These are phyloP conservation scores for Melanomma pulvis-pyrius DNA, from an alignment of 495 filamentous ascomycete species.

Conservation along the genomic window DNA sequence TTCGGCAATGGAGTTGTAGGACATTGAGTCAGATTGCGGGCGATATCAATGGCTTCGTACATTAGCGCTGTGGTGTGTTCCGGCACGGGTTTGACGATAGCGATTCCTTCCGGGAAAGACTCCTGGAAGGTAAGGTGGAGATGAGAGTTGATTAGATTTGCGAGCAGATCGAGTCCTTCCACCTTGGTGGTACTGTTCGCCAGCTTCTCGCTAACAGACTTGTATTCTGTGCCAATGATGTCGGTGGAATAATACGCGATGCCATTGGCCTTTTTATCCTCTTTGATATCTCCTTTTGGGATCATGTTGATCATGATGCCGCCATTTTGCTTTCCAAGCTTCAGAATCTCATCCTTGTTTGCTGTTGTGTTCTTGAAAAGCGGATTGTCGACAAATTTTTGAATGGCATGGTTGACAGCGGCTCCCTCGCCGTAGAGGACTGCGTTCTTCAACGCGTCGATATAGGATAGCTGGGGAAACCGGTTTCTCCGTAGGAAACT, in stretches of 20 bases:
- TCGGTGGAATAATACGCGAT: conserved; percentile 77
- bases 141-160: conserved; percentile 79
- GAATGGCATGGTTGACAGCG: conserved; percentile 67
- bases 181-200: conserved; percentile 39
- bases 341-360: conserved; percentile 32
- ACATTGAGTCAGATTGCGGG: conserved; percentile 72
- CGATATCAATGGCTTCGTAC: conserved; percentile 68
- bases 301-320: conserved; percentile 63
- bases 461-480: conserved; percentile 71
- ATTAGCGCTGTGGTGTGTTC: conserved; percentile 72
- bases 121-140: conserved; percentile 85
- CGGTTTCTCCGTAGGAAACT: conserved; percentile 71
- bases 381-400: conserved; percentile 59
- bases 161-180: conserved; percentile 64
- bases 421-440: conserved; percentile 74
- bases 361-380: conserved; percentile 31
- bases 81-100: conserved; percentile 75
- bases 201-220: conserved; percentile 65
- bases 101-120: conserved; percentile 72
- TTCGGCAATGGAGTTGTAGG: conserved; percentile 66
- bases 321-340: conserved; percentile 53
- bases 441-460: conserved; percentile 69
- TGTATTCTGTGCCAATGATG: conserved; percentile 65
- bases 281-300: conserved; percentile 58
- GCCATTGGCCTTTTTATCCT: conserved; percentile 63